phyloP scores from a whole-genome alignment of 2,329 filamentous ascomycete species.

The Huntiella savannae region DNA sequence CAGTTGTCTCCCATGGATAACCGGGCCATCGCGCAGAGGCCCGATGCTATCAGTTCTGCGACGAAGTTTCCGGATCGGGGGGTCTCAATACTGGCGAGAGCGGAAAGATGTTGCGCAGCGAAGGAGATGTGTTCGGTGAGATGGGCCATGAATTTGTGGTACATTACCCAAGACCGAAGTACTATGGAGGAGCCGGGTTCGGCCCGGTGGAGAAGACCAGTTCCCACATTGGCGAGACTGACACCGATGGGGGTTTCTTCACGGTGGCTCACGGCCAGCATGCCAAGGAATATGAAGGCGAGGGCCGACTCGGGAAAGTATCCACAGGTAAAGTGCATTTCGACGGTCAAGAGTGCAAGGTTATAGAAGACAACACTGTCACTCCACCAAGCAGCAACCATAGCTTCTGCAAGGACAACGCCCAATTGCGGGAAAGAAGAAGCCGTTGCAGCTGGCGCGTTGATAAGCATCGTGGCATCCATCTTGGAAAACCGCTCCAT shows the following conservation, averaged over 20 bases:
- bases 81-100: conserved; percentile 23
- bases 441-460: conserved; percentile 20
- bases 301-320: conserved; percentile 50
- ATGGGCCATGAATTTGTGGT: conserved; percentile 52
- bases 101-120: conserved; percentile 41
- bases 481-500: conserved; percentile 39
- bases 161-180: conserved; percentile 49
- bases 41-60: conserved; percentile 52
- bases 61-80: conserved; percentile 40
- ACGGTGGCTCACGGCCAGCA: conserved; percentile 49
- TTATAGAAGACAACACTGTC: conserved; percentile 56
- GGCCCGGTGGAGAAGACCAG: conserved; percentile 44
- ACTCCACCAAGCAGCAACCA: conserved; percentile 55
- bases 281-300: conserved; percentile 47
- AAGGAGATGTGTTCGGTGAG: conserved; percentile 42
- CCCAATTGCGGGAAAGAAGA: conserved; percentile 42
- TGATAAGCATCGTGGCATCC: conserved; percentile 28
- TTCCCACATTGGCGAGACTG: conserved; percentile 42
- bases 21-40: conserved; percentile 44
- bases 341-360: conserved; percentile 45
- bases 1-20: conserved; percentile 53
- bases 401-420: conserved; percentile 50
- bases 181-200: conserved; percentile 39
- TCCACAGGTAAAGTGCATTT: conserved; percentile 43
- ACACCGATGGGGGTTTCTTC: conserved; percentile 49